Conservation (phyloP, 805 yeast genomes). For the Tetrapisispora namnaoensis region DNA sequence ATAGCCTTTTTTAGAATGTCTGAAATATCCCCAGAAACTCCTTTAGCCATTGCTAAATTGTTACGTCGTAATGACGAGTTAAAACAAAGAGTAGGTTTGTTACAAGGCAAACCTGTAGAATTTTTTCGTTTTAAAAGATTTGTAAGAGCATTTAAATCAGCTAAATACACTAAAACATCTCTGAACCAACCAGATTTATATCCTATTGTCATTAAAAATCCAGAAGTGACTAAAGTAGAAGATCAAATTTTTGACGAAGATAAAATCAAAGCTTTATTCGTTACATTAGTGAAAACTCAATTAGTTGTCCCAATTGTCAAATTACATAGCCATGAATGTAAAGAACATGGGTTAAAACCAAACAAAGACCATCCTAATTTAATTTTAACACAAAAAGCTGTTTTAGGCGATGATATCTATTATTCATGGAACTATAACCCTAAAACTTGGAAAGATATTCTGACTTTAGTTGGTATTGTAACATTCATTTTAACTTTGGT, state of each 20-base stretch:
- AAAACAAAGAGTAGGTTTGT: conserved; percentile 75
- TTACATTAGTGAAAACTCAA: conserved; percentile 60
- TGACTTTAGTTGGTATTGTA: conserved; percentile 33
- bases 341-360: conserved; percentile 51
- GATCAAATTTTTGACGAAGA: conserved; percentile 16
- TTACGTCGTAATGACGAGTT: conserved; percentile 56
- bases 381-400: conserved; percentile 46
- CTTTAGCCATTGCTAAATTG: conserved; percentile 60
- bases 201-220: conserved; percentile 34
- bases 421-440: conserved; percentile 77
- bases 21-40: conserved; percentile 37
- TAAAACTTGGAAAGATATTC: conserved; percentile 39
- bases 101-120: conserved; percentile 60
- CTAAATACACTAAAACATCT: conserved; percentile 51
- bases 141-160: conserved; percentile 63
- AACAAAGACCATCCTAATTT: conserved; percentile 56
- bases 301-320: conserved; percentile 69
- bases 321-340: conserved; percentile 57
- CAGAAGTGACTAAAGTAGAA: conserved; percentile 14
- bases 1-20: background rate
- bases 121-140: conserved; percentile 85
- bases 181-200: conserved; percentile 37
- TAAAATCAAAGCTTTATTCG: conserved; percentile 51
- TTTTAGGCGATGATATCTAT: conserved; percentile 55
- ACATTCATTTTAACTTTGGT: conserved; percentile 59